Evolutionary conservation across 2,329 filamentous ascomycete genomes (phyloP).

Genomic region (Fusarium miscanthi): DNA sequence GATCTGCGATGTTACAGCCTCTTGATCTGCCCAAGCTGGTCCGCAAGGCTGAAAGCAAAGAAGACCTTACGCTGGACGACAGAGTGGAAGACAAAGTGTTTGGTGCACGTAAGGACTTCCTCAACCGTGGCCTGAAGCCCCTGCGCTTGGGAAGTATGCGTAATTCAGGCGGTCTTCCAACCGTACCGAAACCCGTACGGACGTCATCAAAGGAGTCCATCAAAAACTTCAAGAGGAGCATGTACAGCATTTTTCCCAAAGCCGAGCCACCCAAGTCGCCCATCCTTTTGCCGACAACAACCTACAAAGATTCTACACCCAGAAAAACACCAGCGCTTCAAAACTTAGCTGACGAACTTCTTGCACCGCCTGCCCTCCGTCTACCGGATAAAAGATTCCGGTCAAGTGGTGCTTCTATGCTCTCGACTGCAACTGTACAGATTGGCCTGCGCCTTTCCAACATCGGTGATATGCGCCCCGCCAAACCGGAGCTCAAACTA

Average conservation of each 20-base stretch:
- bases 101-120: conserved; percentile 40
- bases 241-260: conserved; percentile 44
- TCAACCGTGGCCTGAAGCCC: conserved; percentile 31
- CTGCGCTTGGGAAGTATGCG: conserved; percentile 39
- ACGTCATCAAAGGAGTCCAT: conserved; percentile 35
- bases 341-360: conserved; percentile 25
- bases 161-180: conserved; percentile 30
- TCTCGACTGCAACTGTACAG: conserved; percentile 75
- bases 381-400: conserved; percentile 55
- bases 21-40: conserved; percentile 17
- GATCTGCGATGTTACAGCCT: conserved; percentile 16
- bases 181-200: conserved; percentile 29
- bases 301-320: conserved; percentile 52
- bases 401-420: conserved; percentile 69
- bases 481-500: conserved; percentile 35
- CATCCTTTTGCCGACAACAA: conserved; percentile 60
- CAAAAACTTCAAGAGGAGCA: conserved; percentile 41
- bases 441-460: conserved; percentile 76
- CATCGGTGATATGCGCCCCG: conserved; percentile 60
- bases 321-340: conserved; percentile 12
- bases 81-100: conserved; percentile 50
- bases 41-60: conserved; percentile 25
- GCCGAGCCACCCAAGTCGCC: conserved; percentile 35
- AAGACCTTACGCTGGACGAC: conserved; percentile 16
- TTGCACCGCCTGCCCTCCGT: conserved; percentile 59